phyloP scores from a whole-genome alignment of 306 rosid genomes.

The Vigna hirtella region DNA sequence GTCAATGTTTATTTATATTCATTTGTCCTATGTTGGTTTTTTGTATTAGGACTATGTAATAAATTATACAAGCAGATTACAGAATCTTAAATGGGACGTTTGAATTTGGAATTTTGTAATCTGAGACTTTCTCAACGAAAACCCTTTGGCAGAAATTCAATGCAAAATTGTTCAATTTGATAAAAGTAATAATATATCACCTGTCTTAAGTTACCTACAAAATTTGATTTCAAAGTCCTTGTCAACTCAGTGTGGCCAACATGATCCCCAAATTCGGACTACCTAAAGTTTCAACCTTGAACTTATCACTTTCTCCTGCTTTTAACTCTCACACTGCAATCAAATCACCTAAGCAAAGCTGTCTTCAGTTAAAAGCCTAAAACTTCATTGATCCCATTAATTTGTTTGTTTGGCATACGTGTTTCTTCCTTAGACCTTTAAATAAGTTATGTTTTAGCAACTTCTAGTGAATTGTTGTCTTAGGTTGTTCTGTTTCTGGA shows the following conservation, averaged over 20 bases:
- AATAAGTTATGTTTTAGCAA: background rate
- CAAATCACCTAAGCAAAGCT: no score
- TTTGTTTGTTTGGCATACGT: background rate
- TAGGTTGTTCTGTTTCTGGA: slow-evolving; percentile 25
- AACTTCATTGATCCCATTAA: no score
- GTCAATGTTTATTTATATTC: background rate
- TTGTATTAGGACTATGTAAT: background rate
- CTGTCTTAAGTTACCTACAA: no score
- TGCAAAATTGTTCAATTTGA: background rate
- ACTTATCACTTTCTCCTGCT: no score
- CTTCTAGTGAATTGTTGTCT: background rate
- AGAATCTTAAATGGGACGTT: slow-evolving; percentile 19
- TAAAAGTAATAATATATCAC: no score
- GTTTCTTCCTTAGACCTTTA: background rate
- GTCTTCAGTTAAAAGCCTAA: no score
- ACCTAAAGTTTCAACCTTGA: no score
- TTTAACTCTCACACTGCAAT: no score
- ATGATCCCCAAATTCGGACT: no score
- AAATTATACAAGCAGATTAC: slow-evolving; percentile 3
- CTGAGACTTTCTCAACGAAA: background rate
- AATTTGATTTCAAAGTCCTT: no score
- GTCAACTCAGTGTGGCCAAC: no score
- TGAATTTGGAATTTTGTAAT: background rate
- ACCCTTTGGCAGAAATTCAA: slow-evolving; percentile 2
- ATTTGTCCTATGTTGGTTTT: background rate